Percentiles rank a stretch among this genome's conserved stretches.
Conservation (phyloP, 306 rosid genomes). For the Gastrolobium villosum region DNA sequence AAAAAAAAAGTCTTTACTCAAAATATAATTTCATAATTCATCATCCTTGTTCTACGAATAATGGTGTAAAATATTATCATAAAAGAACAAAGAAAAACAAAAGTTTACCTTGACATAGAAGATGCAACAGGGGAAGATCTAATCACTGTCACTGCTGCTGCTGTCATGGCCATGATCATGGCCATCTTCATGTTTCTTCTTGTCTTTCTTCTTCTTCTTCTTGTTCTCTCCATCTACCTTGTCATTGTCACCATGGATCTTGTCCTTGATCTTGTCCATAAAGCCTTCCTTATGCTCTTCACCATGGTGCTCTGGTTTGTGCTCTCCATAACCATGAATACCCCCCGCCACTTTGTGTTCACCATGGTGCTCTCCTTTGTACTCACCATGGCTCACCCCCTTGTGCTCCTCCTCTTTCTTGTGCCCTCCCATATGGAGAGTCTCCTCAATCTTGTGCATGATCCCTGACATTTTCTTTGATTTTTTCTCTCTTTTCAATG, state of each 20-base stretch:
- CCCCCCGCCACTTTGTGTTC: background rate
- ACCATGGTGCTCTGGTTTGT: slow-evolving; percentile 35
- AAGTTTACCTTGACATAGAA: slow-evolving; percentile 21
- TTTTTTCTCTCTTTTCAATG: background rate
- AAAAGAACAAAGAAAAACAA: background rate
- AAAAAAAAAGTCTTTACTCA: no score
- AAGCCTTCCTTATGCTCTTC: slow-evolving; percentile 59
- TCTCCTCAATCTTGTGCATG: slow-evolving; percentile 64
- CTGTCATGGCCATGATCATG: slow-evolving; percentile 50
- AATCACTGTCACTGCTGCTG: slow-evolving; percentile 80
- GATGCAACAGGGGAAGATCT: slow-evolving; percentile 37
- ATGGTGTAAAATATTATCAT: background rate
- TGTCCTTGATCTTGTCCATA: slow-evolving; percentile 66
- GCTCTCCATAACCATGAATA: background rate
- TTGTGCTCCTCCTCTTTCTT: slow-evolving; percentile 53
- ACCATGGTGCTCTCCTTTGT: slow-evolving; percentile 40
- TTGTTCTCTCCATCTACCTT: slow-evolving; percentile 24
- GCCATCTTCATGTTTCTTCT: slow-evolving; percentile 47
- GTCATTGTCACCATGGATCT: slow-evolving; percentile 57
- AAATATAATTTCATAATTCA: background rate
- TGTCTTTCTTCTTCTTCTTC: slow-evolving; percentile 56
- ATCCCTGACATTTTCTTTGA: slow-evolving; percentile 58
- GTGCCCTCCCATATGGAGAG: slow-evolving; percentile 67
- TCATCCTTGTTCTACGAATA: background rate
- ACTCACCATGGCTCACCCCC: slow-evolving; percentile 33